phyloP scores from a whole-genome alignment of 305 asterid species.

The Monarda citriodora region DNA sequence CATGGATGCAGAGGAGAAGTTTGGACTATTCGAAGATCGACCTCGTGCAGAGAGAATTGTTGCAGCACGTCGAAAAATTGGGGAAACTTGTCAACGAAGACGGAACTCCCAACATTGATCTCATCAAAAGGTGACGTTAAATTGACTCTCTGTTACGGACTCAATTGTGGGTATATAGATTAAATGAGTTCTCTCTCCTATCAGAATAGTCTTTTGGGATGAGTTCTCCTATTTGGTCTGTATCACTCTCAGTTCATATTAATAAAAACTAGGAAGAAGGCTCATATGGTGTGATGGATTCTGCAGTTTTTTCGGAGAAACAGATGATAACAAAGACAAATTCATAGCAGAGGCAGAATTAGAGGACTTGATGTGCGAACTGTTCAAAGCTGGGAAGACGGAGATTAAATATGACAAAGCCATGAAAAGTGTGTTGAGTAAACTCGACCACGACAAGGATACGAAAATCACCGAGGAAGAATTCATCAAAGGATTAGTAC shows the following conservation, averaged over 20 bases:
- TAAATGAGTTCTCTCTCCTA: too few species aligned
- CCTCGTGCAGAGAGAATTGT: conserved; percentile 31
- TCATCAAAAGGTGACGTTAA: conserved; percentile 22
- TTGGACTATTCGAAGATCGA: conserved; percentile 48
- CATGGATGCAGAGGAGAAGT: conserved; percentile 61
- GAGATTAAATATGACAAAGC: conserved; percentile 32
- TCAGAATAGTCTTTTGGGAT: too few species aligned
- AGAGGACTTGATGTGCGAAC: conserved; percentile 35
- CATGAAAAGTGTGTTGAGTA: conserved; percentile 33
- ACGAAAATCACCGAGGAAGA: conserved; percentile 38
- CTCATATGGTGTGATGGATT: background rate
- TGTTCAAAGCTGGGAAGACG: conserved; percentile 34
- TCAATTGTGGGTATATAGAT: too few species aligned
- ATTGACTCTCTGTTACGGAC: too few species aligned
- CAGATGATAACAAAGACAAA: conserved; percentile 36
- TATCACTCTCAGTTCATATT: too few species aligned
- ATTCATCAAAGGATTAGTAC: conserved; percentile 41
- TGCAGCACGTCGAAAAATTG: conserved; percentile 38
- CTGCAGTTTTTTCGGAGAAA: conserved; percentile 41
- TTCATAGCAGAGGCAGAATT: conserved; percentile 32
- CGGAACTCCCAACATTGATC: conserved; percentile 36
- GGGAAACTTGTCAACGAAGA: conserved; percentile 39
- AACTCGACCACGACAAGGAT: conserved; percentile 33
- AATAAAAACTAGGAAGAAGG: background rate
- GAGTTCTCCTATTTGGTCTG: too few species aligned